phyloP scores from a whole-genome alignment of 2,329 filamentous ascomycete genomes.

The Zalaria sp. region DNA sequence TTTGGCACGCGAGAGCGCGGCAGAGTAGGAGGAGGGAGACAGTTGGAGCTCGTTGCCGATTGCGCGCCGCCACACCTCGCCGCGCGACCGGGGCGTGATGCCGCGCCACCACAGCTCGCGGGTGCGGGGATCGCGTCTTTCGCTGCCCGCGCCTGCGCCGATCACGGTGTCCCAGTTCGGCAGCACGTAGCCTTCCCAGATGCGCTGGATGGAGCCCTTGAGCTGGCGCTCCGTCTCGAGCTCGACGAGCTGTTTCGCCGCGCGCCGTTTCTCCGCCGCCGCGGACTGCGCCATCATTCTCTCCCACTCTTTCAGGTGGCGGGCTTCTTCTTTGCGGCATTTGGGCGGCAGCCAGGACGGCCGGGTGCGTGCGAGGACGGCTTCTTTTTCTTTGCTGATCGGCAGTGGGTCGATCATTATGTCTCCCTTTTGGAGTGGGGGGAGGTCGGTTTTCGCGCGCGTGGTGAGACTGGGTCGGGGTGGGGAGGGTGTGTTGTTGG shows the following conservation, averaged over 20 bases:
- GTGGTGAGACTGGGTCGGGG: constrained; percentile 11
- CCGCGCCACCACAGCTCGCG: constrained; percentile 75
- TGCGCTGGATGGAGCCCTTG: constrained; percentile 33
- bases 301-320: constrained; percentile 75
- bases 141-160: constrained; percentile 19
- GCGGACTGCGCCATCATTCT: constrained; percentile 59
- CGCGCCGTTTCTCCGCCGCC: constrained; percentile 40
- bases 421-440: constrained; percentile 56
- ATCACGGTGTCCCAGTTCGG: constrained; percentile 64
- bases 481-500: constrained; percentile 13
- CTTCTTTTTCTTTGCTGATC: constrained; percentile 76
- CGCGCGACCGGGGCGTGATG: constrained; percentile 55
- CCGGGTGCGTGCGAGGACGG: constrained; percentile 60
- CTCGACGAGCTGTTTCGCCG: constrained; percentile 35
- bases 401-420: constrained; percentile 76
- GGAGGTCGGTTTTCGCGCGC: constrained; percentile 30
- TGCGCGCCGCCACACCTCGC: constrained; percentile 54
- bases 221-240: constrained; percentile 38
- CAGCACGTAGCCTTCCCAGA: constrained; percentile 66
- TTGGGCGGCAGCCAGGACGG: constrained; percentile 79
- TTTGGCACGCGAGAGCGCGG: constrained; percentile 53
- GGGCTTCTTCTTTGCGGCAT: constrained; percentile 78
- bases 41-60: constrained; percentile 62
- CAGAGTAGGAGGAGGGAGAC: constrained; percentile 51
- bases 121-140: constrained; percentile 40